A percentile compares a stretch with the other conserved stretches of the same genome.
Conservation (phyloP, 2,329 filamentous ascomycete species). For the Diatrype stigma region DNA sequence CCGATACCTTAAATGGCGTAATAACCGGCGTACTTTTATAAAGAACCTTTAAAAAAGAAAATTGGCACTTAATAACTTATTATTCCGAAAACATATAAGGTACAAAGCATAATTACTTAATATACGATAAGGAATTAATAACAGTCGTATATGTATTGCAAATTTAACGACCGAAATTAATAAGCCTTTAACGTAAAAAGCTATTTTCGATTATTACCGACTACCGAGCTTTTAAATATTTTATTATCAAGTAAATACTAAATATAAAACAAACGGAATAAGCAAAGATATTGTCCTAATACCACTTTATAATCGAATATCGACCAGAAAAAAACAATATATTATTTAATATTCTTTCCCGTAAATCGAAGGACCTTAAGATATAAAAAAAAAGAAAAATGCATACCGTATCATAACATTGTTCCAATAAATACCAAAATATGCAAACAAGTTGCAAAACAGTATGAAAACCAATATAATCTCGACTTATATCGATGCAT, state of each 20-base stretch:
- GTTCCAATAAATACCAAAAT: neutral
- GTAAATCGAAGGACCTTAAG: neutral
- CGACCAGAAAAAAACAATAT: neutral
- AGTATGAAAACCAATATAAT: too few relatives aligned
- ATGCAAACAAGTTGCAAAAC: neutral
- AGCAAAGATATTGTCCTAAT: neutral
- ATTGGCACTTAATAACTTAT: neutral
- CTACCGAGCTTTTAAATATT: neutral
- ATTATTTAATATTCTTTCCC: neutral
- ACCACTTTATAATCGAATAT: neutral
- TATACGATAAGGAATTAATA: conserved; percentile 1
- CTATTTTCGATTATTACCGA: neutral
- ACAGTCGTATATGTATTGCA: neutral
- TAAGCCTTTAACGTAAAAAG: neutral
- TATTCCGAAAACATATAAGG: neutral
- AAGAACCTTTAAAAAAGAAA: neutral
- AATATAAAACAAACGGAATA: neutral
- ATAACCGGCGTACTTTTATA: neutral
- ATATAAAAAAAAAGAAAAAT: neutral
- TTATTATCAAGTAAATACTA: neutral
- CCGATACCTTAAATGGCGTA: neutral
- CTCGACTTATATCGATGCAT: neutral
- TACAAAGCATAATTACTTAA: neutral
- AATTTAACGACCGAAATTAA: neutral
- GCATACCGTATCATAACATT: neutral